phyloP scores from a whole-genome alignment of 768 basidiomycete genomes.

The Termitomyces sp. region DNA sequence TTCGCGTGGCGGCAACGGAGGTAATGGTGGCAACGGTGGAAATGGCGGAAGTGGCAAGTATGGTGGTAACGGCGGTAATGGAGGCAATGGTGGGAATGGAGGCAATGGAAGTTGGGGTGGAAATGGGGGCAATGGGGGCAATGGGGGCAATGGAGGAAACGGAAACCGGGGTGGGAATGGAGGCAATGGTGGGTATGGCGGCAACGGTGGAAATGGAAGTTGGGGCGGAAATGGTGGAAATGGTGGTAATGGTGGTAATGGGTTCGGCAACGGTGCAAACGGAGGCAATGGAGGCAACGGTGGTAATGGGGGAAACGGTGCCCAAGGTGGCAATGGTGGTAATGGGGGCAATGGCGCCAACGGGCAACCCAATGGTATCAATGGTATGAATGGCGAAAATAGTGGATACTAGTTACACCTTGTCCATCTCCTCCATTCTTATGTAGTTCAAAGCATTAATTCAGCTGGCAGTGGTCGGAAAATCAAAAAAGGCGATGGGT shows the following conservation, averaged over 20 bases:
- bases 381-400: not conserved
- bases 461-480: too few species aligned
- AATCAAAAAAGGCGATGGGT: not conserved
- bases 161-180: not conserved
- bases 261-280: not conserved
- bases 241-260: not conserved
- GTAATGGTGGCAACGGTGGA: not conserved
- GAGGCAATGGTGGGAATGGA: not conserved
- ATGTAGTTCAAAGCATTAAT: too few species aligned
- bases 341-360: not conserved
- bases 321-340: not conserved
- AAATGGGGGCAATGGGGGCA: not conserved
- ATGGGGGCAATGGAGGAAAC: not conserved
- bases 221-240: not conserved
- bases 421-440: too few species aligned
- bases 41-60: too few species aligned
- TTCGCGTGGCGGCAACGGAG: not conserved
- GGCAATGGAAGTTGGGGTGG: not conserved
- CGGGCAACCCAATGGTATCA: conserved; percentile 1
- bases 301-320: not conserved
- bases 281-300: not conserved
- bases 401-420: not conserved
- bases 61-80: not conserved
- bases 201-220: not conserved
- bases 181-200: not conserved